Evolutionary conservation across 345 rosid genomes (phyloP).

Genomic region (Aegle marmelos): DNA sequence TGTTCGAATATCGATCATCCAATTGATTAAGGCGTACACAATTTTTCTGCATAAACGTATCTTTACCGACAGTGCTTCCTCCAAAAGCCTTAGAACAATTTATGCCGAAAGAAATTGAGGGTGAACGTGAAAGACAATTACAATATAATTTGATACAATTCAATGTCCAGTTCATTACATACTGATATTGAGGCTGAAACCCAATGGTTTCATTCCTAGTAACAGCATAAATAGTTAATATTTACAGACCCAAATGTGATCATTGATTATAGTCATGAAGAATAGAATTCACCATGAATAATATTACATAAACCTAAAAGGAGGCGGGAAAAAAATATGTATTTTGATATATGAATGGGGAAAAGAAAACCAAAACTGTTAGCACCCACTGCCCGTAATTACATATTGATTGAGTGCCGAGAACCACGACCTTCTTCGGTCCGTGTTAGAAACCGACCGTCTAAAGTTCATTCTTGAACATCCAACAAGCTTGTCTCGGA

Average conservation of each 20-base stretch:
- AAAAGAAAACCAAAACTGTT: slow-evolving; percentile 18
- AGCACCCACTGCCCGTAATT: slow-evolving; percentile 59
- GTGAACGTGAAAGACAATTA: background rate
- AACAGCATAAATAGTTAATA: slow-evolving; percentile 1
- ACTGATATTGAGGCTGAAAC: background rate
- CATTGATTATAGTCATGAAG: background rate
- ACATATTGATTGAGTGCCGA: slow-evolving; percentile 71
- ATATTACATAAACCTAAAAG: slow-evolving; percentile 12
- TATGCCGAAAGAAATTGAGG: background rate
- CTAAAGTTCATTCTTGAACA: slow-evolving; percentile 57
- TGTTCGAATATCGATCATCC: background rate
- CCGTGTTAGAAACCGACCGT: slow-evolving; percentile 40
- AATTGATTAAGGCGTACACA: background rate
- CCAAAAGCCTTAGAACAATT: background rate
- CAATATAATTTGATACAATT: background rate
- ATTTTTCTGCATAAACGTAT: too few species aligned
- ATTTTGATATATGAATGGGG: background rate
- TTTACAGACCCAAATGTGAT: slow-evolving; percentile 11
- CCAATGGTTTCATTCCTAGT: background rate
- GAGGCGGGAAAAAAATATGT: background rate
- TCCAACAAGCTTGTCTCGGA: slow-evolving; percentile 35
- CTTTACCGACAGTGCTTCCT: background rate
- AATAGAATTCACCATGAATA: background rate
- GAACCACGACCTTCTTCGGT: slow-evolving; percentile 69
- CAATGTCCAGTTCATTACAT: background rate